Percentiles rank a stretch among this genome's conserved stretches.
phyloP scores from a whole-genome alignment of 2,329 filamentous ascomycete species.

The Ceratocystis diversiconidia region DNA sequence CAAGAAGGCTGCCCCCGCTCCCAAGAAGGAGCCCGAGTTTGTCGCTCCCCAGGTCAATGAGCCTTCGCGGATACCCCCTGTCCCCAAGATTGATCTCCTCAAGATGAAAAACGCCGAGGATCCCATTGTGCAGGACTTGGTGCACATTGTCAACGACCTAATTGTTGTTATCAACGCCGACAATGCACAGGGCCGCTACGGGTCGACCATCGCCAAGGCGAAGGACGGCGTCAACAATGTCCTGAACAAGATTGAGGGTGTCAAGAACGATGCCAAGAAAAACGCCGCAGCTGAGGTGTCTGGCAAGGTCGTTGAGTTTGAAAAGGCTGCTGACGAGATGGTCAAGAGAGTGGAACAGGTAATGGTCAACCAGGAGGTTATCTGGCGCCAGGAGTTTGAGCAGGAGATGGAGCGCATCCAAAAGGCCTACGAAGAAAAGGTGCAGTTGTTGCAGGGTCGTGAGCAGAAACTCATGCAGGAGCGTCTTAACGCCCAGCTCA shows the following conservation, averaged over 20 bases:
- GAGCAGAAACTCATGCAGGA: slow-evolving; percentile 70
- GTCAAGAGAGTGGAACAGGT: slow-evolving; percentile 73
- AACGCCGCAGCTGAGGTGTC: slow-evolving; percentile 63
- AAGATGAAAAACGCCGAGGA: slow-evolving; percentile 63
- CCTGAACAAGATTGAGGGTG: slow-evolving; percentile 58
- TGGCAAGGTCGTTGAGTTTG: slow-evolving; percentile 62
- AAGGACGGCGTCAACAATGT: slow-evolving; percentile 71
- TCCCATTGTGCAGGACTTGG: slow-evolving; percentile 79
- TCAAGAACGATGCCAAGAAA: slow-evolving; percentile 56
- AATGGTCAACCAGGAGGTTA: slow-evolving; percentile 64
- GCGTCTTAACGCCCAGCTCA: slow-evolving; percentile 66
- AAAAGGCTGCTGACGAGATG: slow-evolving; percentile 75
- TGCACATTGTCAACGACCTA: slow-evolving; percentile 90
- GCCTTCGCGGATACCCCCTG: slow-evolving; percentile 47
- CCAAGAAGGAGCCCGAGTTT: slow-evolving; percentile 27
- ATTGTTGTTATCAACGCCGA: slow-evolving; percentile 88
- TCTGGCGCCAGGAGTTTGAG: slow-evolving; percentile 79
- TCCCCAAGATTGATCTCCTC: slow-evolving; percentile 63
- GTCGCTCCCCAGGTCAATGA: slow-evolving; percentile 50
- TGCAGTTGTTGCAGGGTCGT: slow-evolving; percentile 64
- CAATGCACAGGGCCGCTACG: slow-evolving; percentile 62
- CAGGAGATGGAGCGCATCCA: slow-evolving; percentile 69
- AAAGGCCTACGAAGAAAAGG: slow-evolving; percentile 62
- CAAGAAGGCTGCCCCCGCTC: slow-evolving; percentile 21
- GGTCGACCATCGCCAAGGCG: slow-evolving; percentile 64